Base-by-base conservation (phyloP, 1,139 yeast species). In the Pichia inconspicua region DNA sequence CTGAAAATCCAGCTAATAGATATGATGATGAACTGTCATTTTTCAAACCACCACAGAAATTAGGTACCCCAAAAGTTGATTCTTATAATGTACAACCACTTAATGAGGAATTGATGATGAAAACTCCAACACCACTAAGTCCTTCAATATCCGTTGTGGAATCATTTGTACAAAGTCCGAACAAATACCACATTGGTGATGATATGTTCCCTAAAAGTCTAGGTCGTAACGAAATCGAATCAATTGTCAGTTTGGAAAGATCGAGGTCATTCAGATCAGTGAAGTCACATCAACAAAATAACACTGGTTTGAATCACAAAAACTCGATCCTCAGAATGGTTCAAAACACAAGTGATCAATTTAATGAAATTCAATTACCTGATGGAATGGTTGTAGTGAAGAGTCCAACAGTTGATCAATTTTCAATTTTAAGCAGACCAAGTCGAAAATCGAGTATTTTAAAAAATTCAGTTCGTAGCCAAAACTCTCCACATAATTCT, bases 201-300 rank as follows among this genome's bases (percentile, higher is more conserved):
- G 77, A 81, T 0, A 66, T 84, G 40, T 84, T 84, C 62, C 95
- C 94, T 0, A 84, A 81, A 59, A 75, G 79, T 3, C 68, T 84
- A 42, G 81, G 74, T 53, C 71, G 77, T 0, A 79, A 75, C 48
- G 95, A 84, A 61, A 86, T 84, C 15, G 87, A 82, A 56, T 80
- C 85, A 44, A 84, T 84, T 52, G 82, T 82, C 1, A 77, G 87
- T 5, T 61, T 84, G 43, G 95, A 84, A 62, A 72, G 90, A 53
- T 77, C 84, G 17, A 69, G 87, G 54, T 82, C 89, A 2, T 68
- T 78, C 65, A 70, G 67, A 54, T 78, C 83, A 1, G 65, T 73
- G 11, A 69, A 57, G 57, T 60, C 66, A 10, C 41, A 40, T n/a
- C 15, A 48, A 6, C 51, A 59, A 4, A 32, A 27, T 17, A 19